These are phyloP conservation scores for Eucalyptus tenuipes DNA, from an alignment of 345 rosid genomes.

Conservation along the genomic window DNA sequence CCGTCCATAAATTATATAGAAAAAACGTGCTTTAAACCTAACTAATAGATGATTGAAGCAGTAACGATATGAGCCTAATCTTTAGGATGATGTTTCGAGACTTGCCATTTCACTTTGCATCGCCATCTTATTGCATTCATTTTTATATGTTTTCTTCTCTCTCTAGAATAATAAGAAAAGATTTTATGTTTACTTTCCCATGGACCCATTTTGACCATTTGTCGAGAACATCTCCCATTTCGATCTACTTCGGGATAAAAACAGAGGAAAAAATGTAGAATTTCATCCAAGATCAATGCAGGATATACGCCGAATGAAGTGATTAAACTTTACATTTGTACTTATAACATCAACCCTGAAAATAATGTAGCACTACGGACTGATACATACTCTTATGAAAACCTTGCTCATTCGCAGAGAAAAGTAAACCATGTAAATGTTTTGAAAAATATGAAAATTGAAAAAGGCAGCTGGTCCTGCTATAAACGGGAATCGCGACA, in stretches of 20 bases:
- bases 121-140: background rate
- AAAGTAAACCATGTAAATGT: background rate
- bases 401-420: background rate
- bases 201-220: background rate
- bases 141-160: background rate
- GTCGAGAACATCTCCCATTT: background rate
- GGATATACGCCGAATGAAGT: background rate
- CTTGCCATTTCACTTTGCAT: background rate
- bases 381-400: background rate
- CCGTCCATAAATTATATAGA: background rate
- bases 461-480: background rate
- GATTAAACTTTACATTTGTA: background rate
- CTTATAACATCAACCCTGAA: background rate
- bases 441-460: background rate
- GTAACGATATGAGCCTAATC: background rate
- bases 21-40: background rate
- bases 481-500: background rate
- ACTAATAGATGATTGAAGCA: background rate
- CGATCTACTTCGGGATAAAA: background rate
- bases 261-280: background rate
- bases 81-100: background rate
- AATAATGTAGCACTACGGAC: background rate
- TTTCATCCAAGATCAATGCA: background rate
- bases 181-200: background rate
- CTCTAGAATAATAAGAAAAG: background rate